Base-by-base conservation (phyloP, 805 yeast species). In the Kregervanrija delftensis region DNA sequence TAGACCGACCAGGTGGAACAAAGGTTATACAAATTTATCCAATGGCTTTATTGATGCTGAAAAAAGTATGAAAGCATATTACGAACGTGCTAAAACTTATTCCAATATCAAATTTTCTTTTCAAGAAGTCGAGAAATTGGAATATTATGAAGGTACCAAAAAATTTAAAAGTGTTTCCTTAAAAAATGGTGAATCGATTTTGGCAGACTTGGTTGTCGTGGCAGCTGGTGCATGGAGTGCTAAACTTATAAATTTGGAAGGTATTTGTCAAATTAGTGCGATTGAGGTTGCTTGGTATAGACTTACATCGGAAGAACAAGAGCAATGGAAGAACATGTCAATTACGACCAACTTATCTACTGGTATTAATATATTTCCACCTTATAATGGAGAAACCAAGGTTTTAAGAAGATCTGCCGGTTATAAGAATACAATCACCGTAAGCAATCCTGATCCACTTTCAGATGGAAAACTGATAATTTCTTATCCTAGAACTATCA, bases 181-280 rank as follows among this genome's bases (percentile, higher is more conserved):
- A 15, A 39, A 33, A 5, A 53, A 54, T 39, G 54, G 55, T 4
- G 14, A 43, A 1, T 8, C 14, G 11, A 8, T 40, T 12, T 13
- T 15, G 6, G 40, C 54, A 2, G 56, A 54, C 14, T 30, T 56
- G 33, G 57, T 56, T 8, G 44, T 57, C 34, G 53, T 56, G 10
- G 56, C 60, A 16, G 59, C 59, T 4, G 61, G 61, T 14, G 58
- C 61, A 3, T 57, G 61, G 60, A 57, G 59, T 41, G 49, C 52
- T 31, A 54, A 54, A 30, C 41, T 57, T 11, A 58, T 57, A 14
- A 46, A 56, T 34, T 34, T 56, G 12, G 48, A 56, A 33, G 49
- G 47, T 5, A 32, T 56, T 16, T 43, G 50, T 17, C 38, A 43
- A 11, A 44, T 52, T 3, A 38, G 50, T 5, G 58, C 60, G 3